Percentiles rank a stretch among this genome's conserved stretches.
phyloP scores from a whole-genome alignment of 306 rosid species.

The Vigna hirtella region DNA sequence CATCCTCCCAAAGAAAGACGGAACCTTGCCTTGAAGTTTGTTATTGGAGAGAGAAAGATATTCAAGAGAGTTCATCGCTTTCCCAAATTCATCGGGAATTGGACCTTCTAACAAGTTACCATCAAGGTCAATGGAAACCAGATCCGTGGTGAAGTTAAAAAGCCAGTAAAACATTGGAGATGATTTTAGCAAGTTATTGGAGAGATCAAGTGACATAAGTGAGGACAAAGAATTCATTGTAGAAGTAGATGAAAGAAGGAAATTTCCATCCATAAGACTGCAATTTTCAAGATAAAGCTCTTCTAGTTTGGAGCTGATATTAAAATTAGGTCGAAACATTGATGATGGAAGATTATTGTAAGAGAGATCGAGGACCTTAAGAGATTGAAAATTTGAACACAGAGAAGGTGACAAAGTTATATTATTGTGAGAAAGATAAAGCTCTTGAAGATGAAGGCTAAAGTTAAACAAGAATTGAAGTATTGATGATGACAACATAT shows the following conservation, averaged over 20 bases:
- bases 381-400: too few relatives aligned
- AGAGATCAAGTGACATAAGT: neutral
- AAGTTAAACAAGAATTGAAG: neutral
- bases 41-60: too few relatives aligned
- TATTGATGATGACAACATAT: neutral
- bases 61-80: neutral
- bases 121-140: rapidly evolving
- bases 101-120: neutral
- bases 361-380: too few relatives aligned
- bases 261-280: neutral
- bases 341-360: too few relatives aligned
- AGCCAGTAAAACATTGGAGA: neutral
- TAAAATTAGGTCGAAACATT: neutral
- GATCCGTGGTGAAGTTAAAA: constrained; percentile 15
- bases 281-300: neutral
- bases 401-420: too few relatives aligned
- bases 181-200: neutral
- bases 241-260: neutral
- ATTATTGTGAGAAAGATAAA: too few relatives aligned
- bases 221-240: neutral
- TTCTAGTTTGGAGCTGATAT: neutral
- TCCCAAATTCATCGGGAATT: too few relatives aligned
- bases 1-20: too few relatives aligned
- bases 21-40: too few relatives aligned
- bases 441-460: too few relatives aligned